phyloP scores from a whole-genome alignment of 306 rosid species.

The Rubus idaeus region DNA sequence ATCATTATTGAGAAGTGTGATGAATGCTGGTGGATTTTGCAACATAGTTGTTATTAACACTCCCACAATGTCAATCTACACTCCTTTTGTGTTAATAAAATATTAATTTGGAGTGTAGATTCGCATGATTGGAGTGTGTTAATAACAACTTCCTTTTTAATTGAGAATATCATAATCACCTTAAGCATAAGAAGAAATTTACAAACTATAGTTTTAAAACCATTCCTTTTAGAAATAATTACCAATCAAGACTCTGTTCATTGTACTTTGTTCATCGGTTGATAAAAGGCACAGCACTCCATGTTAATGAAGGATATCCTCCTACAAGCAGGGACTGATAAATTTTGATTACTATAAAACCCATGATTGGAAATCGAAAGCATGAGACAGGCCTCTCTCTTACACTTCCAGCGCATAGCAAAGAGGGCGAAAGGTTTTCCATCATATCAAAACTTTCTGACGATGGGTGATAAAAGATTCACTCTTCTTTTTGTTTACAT shows the following conservation, averaged over 20 bases:
- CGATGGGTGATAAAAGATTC: background rate
- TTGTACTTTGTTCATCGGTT: background rate
- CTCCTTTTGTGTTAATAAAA: background rate
- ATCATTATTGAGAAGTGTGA: background rate
- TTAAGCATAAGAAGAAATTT: background rate
- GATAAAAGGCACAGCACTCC: background rate
- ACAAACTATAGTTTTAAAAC: background rate
- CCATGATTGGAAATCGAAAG: background rate
- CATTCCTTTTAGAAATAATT: background rate
- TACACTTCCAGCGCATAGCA: background rate
- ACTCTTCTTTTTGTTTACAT: slow-evolving; percentile 5
- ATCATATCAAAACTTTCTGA: background rate
- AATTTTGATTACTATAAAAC: background rate
- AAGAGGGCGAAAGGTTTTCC: background rate
- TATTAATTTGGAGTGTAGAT: background rate
- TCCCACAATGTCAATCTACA: background rate
- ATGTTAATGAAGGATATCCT: background rate
- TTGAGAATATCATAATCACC: background rate
- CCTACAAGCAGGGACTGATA: background rate
- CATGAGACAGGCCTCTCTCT: background rate
- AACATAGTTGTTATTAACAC: background rate
- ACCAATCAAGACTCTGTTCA: slow-evolving; percentile 4
- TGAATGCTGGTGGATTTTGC: background rate
- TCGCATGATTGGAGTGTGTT: background rate
- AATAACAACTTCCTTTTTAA: background rate